These are phyloP conservation scores for Sophora flavescens DNA, from an alignment of 306 rosid genomes.

Conservation along the genomic window DNA sequence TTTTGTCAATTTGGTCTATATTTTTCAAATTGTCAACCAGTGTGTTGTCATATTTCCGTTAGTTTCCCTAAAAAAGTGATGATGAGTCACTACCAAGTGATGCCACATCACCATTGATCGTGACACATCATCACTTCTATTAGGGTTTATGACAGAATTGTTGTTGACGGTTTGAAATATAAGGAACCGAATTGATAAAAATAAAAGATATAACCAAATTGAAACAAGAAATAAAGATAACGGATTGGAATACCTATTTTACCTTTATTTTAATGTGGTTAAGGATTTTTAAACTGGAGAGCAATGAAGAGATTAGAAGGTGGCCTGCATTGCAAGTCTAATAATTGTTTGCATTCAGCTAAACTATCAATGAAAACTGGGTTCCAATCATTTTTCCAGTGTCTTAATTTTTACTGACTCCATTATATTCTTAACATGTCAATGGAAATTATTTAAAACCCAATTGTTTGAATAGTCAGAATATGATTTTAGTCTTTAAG, in stretches of 20 bases:
- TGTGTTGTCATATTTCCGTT: background rate
- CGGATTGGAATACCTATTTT: background rate
- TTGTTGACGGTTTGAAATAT: background rate
- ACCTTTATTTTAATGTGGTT: background rate
- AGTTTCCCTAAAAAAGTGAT: background rate
- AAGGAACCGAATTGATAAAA: no score
- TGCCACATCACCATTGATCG: background rate
- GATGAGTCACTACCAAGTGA: background rate
- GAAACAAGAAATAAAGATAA: no score
- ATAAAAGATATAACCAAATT: no score
- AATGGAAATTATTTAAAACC: background rate
- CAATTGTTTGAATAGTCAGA: conserved; percentile 12
- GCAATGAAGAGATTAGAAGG: background rate
- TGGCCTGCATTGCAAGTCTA: background rate
- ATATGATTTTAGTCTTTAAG: background rate
- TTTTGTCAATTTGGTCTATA: background rate
- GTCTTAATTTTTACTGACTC: background rate
- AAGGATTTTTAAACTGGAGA: background rate
- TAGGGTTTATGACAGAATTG: background rate
- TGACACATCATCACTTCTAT: background rate
- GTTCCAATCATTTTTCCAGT: background rate
- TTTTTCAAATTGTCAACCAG: no score
- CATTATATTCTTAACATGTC: background rate
- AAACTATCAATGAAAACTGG: background rate
- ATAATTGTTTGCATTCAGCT: conserved; percentile 1